These are phyloP conservation scores for Mycena vitilis DNA, from an alignment of 768 basidiomycete species.

Conservation along the genomic window DNA sequence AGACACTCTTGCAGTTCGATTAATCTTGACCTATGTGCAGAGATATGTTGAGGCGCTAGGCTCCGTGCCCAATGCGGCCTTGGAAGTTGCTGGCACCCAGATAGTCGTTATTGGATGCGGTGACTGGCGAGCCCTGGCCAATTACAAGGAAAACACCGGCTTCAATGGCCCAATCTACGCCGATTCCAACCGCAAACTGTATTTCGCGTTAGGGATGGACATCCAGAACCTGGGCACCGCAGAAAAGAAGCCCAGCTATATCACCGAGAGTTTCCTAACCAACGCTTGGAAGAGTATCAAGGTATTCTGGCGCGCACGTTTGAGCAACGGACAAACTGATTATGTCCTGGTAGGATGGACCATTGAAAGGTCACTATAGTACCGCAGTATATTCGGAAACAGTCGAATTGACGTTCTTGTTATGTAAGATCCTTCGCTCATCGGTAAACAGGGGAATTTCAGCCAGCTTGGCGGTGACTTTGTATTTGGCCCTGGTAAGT, in stretches of 20 bases:
- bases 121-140: slow-evolving; percentile 60
- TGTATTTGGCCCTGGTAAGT: slow-evolving; percentile 66
- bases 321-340: not conserved
- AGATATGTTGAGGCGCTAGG: slow-evolving; percentile 62
- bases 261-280: slow-evolving; percentile 45
- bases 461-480: slow-evolving; percentile 75
- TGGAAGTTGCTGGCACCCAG: slow-evolving; percentile 53
- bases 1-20: not conserved
- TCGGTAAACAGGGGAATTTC: slow-evolving; percentile 74
- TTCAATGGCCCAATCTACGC: slow-evolving; percentile 68
- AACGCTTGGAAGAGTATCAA: slow-evolving; percentile 53
- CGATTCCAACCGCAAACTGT: slow-evolving; percentile 71
- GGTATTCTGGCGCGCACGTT: not conserved
- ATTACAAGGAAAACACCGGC: slow-evolving; percentile 59
- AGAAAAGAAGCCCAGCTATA: slow-evolving; percentile 58
- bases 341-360: slow-evolving; percentile 45
- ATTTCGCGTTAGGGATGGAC: slow-evolving; percentile 70
- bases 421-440: slow-evolving; percentile 55
- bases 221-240: slow-evolving; percentile 59
- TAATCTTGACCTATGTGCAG: slow-evolving; percentile 42
- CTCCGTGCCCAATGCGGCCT: slow-evolving; percentile 50
- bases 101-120: slow-evolving; percentile 73
- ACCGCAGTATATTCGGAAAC: not conserved
- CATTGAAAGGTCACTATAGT: slow-evolving; percentile 25
- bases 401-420: not conserved